Base-by-base conservation (phyloP, 805 yeast species). In the Wickerhamiella domercqiae region DNA sequence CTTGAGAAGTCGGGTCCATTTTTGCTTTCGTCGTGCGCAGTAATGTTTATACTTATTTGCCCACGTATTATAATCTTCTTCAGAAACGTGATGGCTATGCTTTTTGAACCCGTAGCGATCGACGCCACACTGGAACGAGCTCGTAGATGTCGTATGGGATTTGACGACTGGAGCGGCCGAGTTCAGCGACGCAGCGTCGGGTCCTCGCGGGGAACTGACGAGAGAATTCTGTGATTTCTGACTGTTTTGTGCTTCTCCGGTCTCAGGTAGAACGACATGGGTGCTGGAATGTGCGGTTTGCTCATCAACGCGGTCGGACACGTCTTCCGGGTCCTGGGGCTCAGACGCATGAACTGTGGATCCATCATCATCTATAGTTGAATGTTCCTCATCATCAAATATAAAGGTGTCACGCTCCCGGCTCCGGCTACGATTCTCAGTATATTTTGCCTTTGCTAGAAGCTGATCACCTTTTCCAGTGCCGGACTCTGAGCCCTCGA, bases 91-190 rank as follows among this genome's bases (percentile, higher is more conserved):
- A 31, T 61, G 58, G 15, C 71, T 70, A 15, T 66, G 66, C 52
- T 82, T 86, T 46, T 73, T 75, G 62, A 87, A 87, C 2, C 98
- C 98, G 54, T 87, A 87, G 35, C 87, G 59, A 54, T 87, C 97
- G 39, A 46, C 38, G 15, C 50, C 49, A 3, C 36, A 9, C 13
- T 38, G 36, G 34, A 40, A 46, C 4, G 47, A 40, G 11, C 39
- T 34, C 3, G 42, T 40, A 5, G 48, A 46, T 1, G 49, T 30
- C 21, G 18, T 13, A 7, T 13, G 16, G 18, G 33, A 6, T 9
- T 24, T 9, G 13, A 24, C 11, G 13, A 9, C 13, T 13, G 26
- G 26, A 13, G 9, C 9, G 26, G 9, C 26, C 26, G 26, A 24
- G 26, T 13, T 13, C 26, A 24, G 13, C 26, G 26, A 24, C 26